Conservation (phyloP, 306 rosid genomes). For the Alnus glutinosa region DNA sequence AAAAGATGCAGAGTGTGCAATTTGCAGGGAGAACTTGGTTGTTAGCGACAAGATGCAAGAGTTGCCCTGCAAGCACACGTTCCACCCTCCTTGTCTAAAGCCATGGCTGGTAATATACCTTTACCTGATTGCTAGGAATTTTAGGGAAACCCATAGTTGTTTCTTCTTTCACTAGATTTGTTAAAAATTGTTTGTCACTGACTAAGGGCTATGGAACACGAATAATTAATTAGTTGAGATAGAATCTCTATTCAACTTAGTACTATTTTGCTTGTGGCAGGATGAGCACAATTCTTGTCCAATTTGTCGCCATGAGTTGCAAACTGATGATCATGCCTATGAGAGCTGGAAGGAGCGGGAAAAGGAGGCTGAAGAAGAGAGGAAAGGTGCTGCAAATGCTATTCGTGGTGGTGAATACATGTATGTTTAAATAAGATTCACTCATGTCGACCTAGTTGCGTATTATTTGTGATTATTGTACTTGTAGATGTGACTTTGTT, state of each 20-base stretch:
- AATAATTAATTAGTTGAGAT: not conserved
- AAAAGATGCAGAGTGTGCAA: conserved; percentile 80
- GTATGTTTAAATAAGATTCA: conserved; percentile 61
- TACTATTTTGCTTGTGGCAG: conserved; percentile 40
- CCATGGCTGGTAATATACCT: conserved; percentile 86
- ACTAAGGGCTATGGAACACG: not conserved
- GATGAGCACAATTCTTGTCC: conserved; percentile 91
- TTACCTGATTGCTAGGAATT: conserved; percentile 2
- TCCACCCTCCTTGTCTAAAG: conserved; percentile 91
- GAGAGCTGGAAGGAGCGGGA: conserved; percentile 98
- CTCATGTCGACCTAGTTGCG: not conserved
- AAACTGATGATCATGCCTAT: conserved; percentile 80
- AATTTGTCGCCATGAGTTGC: conserved; percentile 82
- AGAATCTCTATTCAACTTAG: conserved; percentile 1
- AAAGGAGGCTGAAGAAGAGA: conserved; percentile 93
- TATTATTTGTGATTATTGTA: conserved; percentile 8
- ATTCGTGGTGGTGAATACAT: conserved; percentile 92
- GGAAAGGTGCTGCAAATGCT: conserved; percentile 94
- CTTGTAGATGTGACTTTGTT: not conserved
- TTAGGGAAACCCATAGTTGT: not conserved
- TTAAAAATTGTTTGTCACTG: not conserved
- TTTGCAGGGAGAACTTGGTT: conserved; percentile 81
- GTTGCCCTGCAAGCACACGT: conserved; percentile 96
- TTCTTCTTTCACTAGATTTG: not conserved
- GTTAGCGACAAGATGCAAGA: conserved; percentile 87